Conservation (phyloP, 148 eudicot species). For the Amaranthus palmeri region DNA sequence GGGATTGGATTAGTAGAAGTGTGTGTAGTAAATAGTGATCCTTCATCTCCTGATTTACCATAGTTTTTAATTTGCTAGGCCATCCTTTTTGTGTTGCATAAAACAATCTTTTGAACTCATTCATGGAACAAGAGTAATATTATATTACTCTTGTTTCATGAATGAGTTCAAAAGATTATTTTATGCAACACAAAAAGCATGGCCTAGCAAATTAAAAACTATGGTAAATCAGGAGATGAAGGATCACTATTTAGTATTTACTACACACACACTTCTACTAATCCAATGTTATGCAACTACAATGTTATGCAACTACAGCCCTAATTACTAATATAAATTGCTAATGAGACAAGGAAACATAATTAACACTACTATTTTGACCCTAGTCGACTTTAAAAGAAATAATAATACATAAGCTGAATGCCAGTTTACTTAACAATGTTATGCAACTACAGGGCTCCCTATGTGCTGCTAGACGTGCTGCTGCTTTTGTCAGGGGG, state of each 20-base stretch:
- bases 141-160: too few relatives aligned
- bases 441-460: conserved; percentile 53
- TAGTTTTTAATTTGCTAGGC: background rate
- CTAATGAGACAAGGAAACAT: background rate
- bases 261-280: too few relatives aligned
- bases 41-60: background rate
- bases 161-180: too few relatives aligned
- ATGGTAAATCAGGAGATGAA: too few relatives aligned
- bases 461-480: conserved; percentile 83
- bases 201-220: too few relatives aligned
- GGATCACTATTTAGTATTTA: too few relatives aligned
- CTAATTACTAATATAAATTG: too few relatives aligned
- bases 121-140: background rate
- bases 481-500: conserved; percentile 90
- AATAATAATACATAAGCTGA: too few relatives aligned
- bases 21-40: background rate
- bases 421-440: background rate
- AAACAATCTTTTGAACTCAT: background rate
- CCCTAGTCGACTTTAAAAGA: background rate
- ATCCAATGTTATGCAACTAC: too few relatives aligned
- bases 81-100: background rate
- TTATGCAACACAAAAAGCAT: too few relatives aligned
- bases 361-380: background rate
- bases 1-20: background rate
- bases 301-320: too few relatives aligned